Percentiles rank a stretch among this genome's conserved stretches.
These are phyloP conservation scores for Cryptococcus sp. DNA, from an alignment of 1,284 basidiomycete species.

Conservation along the genomic window DNA sequence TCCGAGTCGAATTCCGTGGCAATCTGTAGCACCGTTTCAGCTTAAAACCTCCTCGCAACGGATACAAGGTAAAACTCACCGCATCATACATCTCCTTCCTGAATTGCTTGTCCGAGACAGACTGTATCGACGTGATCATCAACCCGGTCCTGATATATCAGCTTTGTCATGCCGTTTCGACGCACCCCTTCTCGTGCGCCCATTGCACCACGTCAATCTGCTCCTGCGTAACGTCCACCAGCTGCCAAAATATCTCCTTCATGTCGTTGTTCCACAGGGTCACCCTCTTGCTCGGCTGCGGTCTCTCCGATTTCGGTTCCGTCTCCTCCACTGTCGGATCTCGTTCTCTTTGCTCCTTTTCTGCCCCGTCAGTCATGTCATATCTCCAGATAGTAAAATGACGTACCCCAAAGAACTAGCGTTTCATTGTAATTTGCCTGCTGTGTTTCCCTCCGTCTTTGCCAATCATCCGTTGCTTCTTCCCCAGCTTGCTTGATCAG, in stretches of 20 bases:
- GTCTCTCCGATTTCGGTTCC: not conserved
- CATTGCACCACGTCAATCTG: slow-evolving; percentile 32
- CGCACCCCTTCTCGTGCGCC: not conserved
- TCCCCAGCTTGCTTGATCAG: slow-evolving; percentile 17
- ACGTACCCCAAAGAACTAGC: slow-evolving; percentile 19
- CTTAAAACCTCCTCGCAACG: no score
- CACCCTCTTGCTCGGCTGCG: not conserved
- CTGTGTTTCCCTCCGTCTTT: slow-evolving; percentile 11
- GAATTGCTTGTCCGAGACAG: not conserved
- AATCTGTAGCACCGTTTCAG: no score
- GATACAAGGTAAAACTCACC: no score
- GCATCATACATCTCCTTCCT: not conserved
- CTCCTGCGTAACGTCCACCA: slow-evolving; percentile 34
- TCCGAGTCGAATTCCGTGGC: no score
- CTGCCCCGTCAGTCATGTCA: slow-evolving; percentile 4
- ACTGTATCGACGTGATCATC: not conserved
- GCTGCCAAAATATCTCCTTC: slow-evolving; percentile 34
- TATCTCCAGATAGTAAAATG: not conserved
- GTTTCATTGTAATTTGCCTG: slow-evolving; percentile 12
- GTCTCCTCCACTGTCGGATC: not conserved
- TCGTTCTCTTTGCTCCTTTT: slow-evolving; percentile 10
- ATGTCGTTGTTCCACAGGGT: slow-evolving; percentile 20
- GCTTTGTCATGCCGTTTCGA: no score
- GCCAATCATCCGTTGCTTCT: slow-evolving; percentile 16
- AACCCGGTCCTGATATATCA: no score